Percentiles rank a stretch among this genome's conserved stretches.
phyloP scores from a whole-genome alignment of 2,329 filamentous ascomycete genomes.

The Ceratocystis papillata region DNA sequence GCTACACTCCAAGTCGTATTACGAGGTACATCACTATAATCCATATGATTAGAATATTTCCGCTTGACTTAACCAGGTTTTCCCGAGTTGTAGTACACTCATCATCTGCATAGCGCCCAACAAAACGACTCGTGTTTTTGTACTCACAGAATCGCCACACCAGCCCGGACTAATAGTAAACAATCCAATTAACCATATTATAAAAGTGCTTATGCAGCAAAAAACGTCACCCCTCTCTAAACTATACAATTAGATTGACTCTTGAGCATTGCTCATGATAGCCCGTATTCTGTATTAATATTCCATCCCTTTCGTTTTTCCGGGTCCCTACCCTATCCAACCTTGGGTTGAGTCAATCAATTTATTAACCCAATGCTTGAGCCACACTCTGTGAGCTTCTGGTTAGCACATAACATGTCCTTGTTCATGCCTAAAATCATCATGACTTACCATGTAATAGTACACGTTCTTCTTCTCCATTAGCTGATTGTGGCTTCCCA shows the following conservation, averaged over 20 bases:
- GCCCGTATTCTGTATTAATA: not conserved
- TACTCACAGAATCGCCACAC: not conserved
- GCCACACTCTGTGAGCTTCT: slow-evolving; percentile 6
- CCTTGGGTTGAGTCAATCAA: not conserved
- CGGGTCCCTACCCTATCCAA: not conserved
- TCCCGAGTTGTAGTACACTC: no score
- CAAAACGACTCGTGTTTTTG: no score
- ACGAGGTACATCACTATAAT: no score
- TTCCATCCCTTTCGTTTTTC: not conserved
- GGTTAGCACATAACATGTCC: not conserved
- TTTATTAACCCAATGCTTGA: slow-evolving; percentile 18
- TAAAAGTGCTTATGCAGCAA: slow-evolving; percentile 6
- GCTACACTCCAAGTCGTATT: no score
- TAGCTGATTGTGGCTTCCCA: slow-evolving; percentile 41
- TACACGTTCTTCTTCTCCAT: slow-evolving; percentile 43
- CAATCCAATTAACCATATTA: slow-evolving; percentile 5
- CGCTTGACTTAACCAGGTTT: no score
- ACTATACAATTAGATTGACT: slow-evolving; percentile 19
- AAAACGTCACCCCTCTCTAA: slow-evolving; percentile 6
- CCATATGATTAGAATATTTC: no score
- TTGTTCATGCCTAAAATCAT: no score
- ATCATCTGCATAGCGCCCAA: no score
- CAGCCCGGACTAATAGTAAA: not conserved
- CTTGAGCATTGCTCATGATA: not conserved
- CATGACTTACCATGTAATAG: slow-evolving; percentile 38